Conservation (phyloP, 139 green algal species). For the Chloropicon primus region DNA sequence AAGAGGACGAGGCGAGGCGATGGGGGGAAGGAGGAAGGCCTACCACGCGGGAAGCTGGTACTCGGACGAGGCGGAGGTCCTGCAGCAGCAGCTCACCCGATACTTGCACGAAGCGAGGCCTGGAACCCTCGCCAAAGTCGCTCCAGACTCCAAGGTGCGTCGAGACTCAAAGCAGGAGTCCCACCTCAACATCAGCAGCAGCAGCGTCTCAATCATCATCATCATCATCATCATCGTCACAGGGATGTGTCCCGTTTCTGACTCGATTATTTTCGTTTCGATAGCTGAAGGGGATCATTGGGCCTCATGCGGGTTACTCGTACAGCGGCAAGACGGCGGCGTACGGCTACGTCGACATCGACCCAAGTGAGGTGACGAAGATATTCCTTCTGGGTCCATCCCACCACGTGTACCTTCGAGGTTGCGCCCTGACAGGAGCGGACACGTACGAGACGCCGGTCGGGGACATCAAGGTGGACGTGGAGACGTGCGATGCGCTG, state of each 20-base stretch:
- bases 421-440: constrained; percentile 53
- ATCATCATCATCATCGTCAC: no score
- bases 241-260: no score
- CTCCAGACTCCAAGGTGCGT: not conserved
- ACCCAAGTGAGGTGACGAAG: constrained; percentile 56
- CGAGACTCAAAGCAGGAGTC: no score
- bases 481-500: constrained; percentile 57
- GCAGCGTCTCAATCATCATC: no score
- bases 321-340: constrained; percentile 78
- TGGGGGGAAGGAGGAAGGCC: not conserved
- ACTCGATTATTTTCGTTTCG: not conserved
- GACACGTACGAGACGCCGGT: constrained; percentile 64
- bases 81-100: not conserved
- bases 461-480: constrained; percentile 59
- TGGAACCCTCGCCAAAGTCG: not conserved
- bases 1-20: no score
- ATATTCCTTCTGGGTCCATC: constrained; percentile 80
- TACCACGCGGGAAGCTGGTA: not conserved
- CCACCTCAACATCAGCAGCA: no score
- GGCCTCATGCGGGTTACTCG: constrained; percentile 62
- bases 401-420: constrained; percentile 68
- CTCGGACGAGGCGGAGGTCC: not conserved
- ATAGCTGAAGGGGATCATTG: not conserved
- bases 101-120: not conserved
- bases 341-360: constrained; percentile 58